Evolutionary conservation across 2,329 filamentous ascomycete species (phyloP).

Genomic region (Parastagonospora avenae): DNA sequence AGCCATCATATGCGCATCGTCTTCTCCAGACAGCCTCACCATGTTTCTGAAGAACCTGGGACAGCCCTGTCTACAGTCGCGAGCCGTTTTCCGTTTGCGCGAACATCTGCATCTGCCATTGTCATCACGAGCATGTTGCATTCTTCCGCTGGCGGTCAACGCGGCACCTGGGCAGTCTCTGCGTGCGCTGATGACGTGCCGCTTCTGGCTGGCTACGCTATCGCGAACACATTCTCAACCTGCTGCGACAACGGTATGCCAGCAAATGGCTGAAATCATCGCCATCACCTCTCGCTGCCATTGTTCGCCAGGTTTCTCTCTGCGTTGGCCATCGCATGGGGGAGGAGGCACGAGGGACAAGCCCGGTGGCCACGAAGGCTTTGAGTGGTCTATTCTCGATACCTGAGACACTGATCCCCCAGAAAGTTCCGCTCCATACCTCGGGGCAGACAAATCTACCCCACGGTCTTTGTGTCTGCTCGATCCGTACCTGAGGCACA

Average conservation of each 20-base stretch:
- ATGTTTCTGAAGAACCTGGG: background rate
- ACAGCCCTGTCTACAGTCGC: background rate
- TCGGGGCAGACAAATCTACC: constrained; percentile 24
- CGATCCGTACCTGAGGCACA: constrained; percentile 13
- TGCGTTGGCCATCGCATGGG: constrained; percentile 22
- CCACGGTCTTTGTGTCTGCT: constrained; percentile 17
- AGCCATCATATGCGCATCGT: constrained; percentile 4
- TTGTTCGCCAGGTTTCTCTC: constrained; percentile 35
- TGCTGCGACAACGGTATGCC: constrained; percentile 10
- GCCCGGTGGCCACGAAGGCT: constrained; percentile 18
- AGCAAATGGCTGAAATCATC: constrained; percentile 11
- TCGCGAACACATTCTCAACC: constrained; percentile 17
- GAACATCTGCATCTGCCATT: background rate
- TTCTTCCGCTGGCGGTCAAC: constrained; percentile 35
- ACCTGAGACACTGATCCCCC: constrained; percentile 26
- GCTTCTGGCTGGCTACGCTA: constrained; percentile 24
- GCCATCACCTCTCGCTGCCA: constrained; percentile 17
- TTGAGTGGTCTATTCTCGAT: constrained; percentile 8
- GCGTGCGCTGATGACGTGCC: constrained; percentile 35
- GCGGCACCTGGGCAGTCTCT: constrained; percentile 15
- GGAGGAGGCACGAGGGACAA: constrained; percentile 27
- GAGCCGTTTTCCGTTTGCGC: constrained; percentile 5
- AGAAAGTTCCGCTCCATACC: constrained; percentile 19
- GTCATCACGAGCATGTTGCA: constrained; percentile 32
- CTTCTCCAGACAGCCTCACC: constrained; percentile 17